Base-by-base conservation (phyloP, 768 basidiomycete genomes). In the Mycena polygramma region DNA sequence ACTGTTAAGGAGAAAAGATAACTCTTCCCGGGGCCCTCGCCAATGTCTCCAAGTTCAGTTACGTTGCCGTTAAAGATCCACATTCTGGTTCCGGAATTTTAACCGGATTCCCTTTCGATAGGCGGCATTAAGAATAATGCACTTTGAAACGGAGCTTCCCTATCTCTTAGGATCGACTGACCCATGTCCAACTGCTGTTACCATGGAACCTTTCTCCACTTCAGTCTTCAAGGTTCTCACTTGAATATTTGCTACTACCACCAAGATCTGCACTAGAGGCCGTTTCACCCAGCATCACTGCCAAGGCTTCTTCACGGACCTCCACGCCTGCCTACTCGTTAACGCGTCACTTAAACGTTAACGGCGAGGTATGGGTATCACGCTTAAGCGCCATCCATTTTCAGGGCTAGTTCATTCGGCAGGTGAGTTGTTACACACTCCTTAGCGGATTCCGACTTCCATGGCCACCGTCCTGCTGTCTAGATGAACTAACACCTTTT, bases 401-500 rank as follows among this genome's bases (percentile, higher is more conserved):
- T 92, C 89, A 92, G 90, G 91, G 91, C 91, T 91, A 92, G 91
- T 92, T 91, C 88, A 90, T 93, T 93, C 90, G 89, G 91, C 91
- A 91, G 91, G 90, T 92, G 90, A 92, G 90, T 92, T 91, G 90
- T 91, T 91, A 91, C 90, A 91, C 90, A 91, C 89, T 91, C 90
- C 90, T 91, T 91, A 91, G 90, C 89, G 89, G 91, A 82, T 91
- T 91, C 46, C 46, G 46, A 48, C 17, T 17, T 48, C 46, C 15
- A 19, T 48, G 20, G 17, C 46, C 46, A 48, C 46, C 89, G 88
- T 91, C 90, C 91, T 91, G 91, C 90, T 92, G 91, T 92, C 89
- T 91, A 89, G 87, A 92, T 89, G 88, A 92, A 92, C 90, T 89
- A 91, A 91, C 91, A 90, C 91, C 90, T 85, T 89, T 89, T 89